Evolutionary conservation across 306 rosid genomes (phyloP).

Genomic region (Sesbania bispinosa): DNA sequence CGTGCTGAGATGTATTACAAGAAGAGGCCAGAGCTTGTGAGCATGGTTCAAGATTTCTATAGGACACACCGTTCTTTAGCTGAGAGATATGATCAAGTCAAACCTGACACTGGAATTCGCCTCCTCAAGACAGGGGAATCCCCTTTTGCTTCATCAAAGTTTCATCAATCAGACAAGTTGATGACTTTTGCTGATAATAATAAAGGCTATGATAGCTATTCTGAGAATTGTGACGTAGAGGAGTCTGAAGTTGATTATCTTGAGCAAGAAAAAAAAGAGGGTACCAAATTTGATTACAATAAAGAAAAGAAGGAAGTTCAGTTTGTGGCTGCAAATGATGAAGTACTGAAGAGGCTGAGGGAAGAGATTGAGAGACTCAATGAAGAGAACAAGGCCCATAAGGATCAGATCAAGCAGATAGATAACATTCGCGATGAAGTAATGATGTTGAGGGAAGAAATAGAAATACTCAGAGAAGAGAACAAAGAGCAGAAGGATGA

Average conservation of each 20-base stretch:
- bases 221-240: constrained; percentile 50
- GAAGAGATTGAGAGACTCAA: constrained; percentile 42
- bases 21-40: constrained; percentile 72
- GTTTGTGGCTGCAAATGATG: constrained; percentile 29
- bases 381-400: constrained; percentile 46
- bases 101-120: constrained; percentile 51
- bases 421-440: constrained; percentile 24
- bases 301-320: constrained; percentile 23
- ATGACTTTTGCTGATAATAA: constrained; percentile 38
- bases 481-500: constrained; percentile 35
- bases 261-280: constrained; percentile 51
- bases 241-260: constrained; percentile 96
- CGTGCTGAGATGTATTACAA: constrained; percentile 96
- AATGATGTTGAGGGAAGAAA: constrained; percentile 36
- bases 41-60: constrained; percentile 88
- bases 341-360: constrained; percentile 43
- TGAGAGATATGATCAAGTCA: constrained; percentile 68
- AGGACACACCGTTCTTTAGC: constrained; percentile 67
- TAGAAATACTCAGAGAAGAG: constrained; percentile 41
- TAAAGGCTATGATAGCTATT: no score
- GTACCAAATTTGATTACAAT: constrained; percentile 11
- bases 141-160: constrained; percentile 47
- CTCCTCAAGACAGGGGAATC: constrained; percentile 38
- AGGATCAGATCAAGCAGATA: constrained; percentile 27
- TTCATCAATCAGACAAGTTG: constrained; percentile 39